Evolutionary conservation across 352 stramenopile genomes (phyloP).

Genomic region (Aphanomyces invadans): DNA sequence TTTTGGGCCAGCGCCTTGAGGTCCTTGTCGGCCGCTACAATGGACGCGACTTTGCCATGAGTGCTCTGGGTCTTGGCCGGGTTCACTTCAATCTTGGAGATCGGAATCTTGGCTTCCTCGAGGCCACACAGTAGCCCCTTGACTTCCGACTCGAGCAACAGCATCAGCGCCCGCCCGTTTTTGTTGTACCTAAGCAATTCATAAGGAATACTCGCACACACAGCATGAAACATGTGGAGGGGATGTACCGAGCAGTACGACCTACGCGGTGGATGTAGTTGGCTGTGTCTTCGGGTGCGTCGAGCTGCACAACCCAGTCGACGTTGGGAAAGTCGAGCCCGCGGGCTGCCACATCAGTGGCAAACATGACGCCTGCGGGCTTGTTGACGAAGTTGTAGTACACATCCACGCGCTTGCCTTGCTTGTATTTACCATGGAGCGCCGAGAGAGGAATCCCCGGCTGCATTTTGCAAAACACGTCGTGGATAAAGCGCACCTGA

Average conservation of each 20-base stretch:
- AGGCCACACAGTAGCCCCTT: constrained; percentile 82
- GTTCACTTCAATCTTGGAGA: constrained; percentile 97
- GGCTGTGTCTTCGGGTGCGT: constrained; percentile 95
- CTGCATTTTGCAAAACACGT: constrained; percentile 95
- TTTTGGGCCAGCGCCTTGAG: constrained; percentile 95
- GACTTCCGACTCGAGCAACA: constrained; percentile 88
- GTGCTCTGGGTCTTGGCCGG: constrained; percentile 92
- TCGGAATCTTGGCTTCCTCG: constrained; percentile 88
- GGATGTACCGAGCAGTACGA: constrained; percentile 89
- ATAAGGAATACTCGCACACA: no score
- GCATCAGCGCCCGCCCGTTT: constrained; percentile 89
- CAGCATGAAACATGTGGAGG: not conserved
- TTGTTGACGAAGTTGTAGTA: constrained; percentile 99
- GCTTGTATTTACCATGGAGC: constrained; percentile 98
- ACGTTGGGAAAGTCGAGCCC: constrained; percentile 98
- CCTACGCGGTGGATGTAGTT: constrained; percentile 99
- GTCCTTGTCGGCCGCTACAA: constrained; percentile 90
- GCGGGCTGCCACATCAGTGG: constrained; percentile 96
- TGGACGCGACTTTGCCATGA: constrained; percentile 85
- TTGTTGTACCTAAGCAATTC: constrained; percentile 45
- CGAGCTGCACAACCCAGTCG: constrained; percentile 97
- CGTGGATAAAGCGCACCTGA: constrained; percentile 92
- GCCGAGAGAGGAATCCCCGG: constrained; percentile 94
- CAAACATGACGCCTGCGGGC: constrained; percentile 91
- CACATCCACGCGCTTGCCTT: constrained; percentile 95